phyloP scores from a whole-genome alignment of 2,329 filamentous ascomycete genomes.

The Fusarium metavorans region DNA sequence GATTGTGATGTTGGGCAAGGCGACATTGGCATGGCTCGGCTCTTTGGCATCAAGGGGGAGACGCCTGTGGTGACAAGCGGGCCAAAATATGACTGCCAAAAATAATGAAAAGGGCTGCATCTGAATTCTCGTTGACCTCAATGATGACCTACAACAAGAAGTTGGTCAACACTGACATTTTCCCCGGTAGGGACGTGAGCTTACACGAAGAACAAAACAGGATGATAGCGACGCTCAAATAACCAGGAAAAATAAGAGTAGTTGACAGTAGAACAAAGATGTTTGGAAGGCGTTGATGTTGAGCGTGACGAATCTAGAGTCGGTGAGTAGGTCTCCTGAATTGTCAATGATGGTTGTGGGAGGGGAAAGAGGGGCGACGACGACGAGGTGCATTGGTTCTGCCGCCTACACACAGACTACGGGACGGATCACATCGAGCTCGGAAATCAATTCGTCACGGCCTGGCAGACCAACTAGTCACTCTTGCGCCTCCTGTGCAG shows the following conservation, averaged over 20 bases:
- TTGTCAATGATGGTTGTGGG: neutral
- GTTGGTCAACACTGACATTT: neutral
- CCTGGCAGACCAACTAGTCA: neutral
- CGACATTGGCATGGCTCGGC: neutral
- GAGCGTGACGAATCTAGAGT: neutral
- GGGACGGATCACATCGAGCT: too few relatives aligned
- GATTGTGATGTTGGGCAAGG: neutral
- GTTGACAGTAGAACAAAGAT: neutral
- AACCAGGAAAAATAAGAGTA: neutral
- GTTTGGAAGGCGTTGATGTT: neutral
- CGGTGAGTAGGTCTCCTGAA: neutral
- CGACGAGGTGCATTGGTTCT: neutral
- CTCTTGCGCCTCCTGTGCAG: neutral
- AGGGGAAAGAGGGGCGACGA: neutral
- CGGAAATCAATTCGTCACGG: neutral
- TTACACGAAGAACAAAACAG: neutral
- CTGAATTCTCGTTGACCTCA: neutral
- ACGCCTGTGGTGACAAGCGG: too few relatives aligned
- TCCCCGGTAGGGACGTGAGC: neutral
- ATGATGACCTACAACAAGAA: neutral
- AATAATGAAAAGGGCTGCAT: neutral
- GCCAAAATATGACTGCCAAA: too few relatives aligned
- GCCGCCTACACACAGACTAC: too few relatives aligned
- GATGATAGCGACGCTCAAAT: neutral
- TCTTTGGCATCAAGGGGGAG: too few relatives aligned